A percentile compares a stretch with the other conserved stretches of the same genome.
Evolutionary conservation across 2,329 filamentous ascomycete species (phyloP).

Genomic region (Madurella mycetomatis): DNA sequence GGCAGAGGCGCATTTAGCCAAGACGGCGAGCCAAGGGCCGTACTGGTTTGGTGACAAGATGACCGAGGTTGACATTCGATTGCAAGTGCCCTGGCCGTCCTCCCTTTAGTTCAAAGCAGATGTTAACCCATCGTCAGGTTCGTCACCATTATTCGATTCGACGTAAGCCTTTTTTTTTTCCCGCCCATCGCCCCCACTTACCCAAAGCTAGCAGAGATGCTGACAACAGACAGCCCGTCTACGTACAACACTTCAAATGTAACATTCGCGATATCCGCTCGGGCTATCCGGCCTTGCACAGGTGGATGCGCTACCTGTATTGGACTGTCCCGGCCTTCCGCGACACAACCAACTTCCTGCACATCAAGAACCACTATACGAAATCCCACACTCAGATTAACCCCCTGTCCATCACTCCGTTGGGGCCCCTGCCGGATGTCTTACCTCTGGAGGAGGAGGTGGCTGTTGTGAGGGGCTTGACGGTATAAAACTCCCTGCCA

Average conservation of each 20-base stretch:
- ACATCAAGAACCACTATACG: constrained; percentile 80
- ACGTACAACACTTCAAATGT: constrained; percentile 85
- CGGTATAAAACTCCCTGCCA: background rate
- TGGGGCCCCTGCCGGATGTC: constrained; percentile 81
- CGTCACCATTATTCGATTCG: constrained; percentile 69
- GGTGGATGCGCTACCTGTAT: constrained; percentile 79
- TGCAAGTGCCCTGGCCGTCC: constrained; percentile 42
- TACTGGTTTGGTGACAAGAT: constrained; percentile 72
- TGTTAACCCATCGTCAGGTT: constrained; percentile 37
- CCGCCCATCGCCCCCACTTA: constrained; percentile 17
- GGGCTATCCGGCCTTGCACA: constrained; percentile 76
- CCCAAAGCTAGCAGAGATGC: background rate
- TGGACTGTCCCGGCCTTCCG: constrained; percentile 76
- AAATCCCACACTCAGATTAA: constrained; percentile 63
- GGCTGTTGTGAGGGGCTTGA: constrained; percentile 40
- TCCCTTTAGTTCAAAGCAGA: background rate
- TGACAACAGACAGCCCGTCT: constrained; percentile 49
- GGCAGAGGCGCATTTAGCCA: constrained; percentile 64
- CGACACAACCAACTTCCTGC: constrained; percentile 84
- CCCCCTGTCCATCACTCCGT: constrained; percentile 68
- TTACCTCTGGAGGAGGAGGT: constrained; percentile 76
- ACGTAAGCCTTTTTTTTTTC: constrained; percentile 39
- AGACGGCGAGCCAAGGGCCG: constrained; percentile 42
- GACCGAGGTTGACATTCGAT: constrained; percentile 77
- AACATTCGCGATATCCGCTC: constrained; percentile 80